Conservation (phyloP, 139 green algal species). For the Dunaliella primolecta region DNA sequence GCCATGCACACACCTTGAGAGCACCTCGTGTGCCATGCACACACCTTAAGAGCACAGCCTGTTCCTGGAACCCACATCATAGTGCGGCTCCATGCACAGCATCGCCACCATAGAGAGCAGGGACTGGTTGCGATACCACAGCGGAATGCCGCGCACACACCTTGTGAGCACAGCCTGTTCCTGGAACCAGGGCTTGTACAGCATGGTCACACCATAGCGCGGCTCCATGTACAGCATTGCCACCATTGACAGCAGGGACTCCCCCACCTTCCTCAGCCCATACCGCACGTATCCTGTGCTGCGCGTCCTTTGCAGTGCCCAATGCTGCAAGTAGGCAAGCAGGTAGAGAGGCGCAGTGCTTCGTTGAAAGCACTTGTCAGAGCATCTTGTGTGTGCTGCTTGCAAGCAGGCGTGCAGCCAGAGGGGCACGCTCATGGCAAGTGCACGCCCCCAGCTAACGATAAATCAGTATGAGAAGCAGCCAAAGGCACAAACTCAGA, state of each 20-base stretch:
- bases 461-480: too few relatives aligned
- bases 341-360: too few relatives aligned
- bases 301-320: background rate
- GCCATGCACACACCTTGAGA: too few relatives aligned
- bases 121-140: too few relatives aligned
- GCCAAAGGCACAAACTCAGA: too few relatives aligned
- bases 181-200: slow-evolving; percentile 24
- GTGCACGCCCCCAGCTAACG: too few relatives aligned
- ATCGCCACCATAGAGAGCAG: background rate
- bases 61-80: slow-evolving; percentile 14
- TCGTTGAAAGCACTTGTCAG: too few relatives aligned
- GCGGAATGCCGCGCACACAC: too few relatives aligned
- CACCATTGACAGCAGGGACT: background rate
- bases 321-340: background rate
- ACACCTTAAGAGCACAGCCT: slow-evolving; percentile 13
- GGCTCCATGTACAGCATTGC: slow-evolving; percentile 11
- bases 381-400: too few relatives aligned
- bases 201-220: slow-evolving; percentile 11
- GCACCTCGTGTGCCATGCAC: too few relatives aligned
- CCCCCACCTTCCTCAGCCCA: background rate
- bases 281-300: background rate
- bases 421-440: too few relatives aligned
- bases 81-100: slow-evolving; percentile 4
- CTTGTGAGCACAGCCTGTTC: slow-evolving; percentile 11
- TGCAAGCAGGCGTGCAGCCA: too few relatives aligned